phyloP scores from a whole-genome alignment of 1,139 yeast genomes.

The Blastobotrys elegans region DNA sequence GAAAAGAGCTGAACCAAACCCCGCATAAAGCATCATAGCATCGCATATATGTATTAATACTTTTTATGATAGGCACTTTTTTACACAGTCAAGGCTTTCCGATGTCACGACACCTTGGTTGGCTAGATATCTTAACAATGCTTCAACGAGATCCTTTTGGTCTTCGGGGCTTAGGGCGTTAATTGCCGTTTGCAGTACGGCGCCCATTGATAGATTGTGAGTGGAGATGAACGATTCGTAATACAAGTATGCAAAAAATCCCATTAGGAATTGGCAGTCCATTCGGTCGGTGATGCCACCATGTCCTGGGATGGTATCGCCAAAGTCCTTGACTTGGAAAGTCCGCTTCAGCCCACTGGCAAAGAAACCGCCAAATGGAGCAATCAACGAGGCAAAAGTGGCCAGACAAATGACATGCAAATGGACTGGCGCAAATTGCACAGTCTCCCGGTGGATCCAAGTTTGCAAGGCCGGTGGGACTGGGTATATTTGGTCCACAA shows the following conservation, averaged over 20 bases:
- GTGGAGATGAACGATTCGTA: constrained; percentile 82
- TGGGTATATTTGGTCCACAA: constrained; percentile 70
- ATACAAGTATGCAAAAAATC: constrained; percentile 86
- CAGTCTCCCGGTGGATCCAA: constrained; percentile 42
- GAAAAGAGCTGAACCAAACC: not conserved
- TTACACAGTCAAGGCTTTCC: constrained; percentile 2
- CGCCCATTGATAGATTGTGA: constrained; percentile 62
- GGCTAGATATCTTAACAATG: constrained; percentile 58
- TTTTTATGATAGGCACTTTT: not conserved
- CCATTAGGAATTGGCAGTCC: constrained; percentile 98
- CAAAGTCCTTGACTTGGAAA: constrained; percentile 91
- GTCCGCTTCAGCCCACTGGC: constrained; percentile 97
- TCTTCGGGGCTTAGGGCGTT: constrained; percentile 65
- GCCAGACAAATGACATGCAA: constrained; percentile 83
- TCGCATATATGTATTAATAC: not conserved
- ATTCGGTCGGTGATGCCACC: constrained; percentile 98
- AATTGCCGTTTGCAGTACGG: constrained; percentile 69
- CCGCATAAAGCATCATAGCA: too few relatives aligned
- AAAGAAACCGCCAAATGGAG: constrained; percentile 98
- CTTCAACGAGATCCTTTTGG: constrained; percentile 55
- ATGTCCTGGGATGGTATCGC: constrained; percentile 93
- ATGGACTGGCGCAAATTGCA: constrained; percentile 78
- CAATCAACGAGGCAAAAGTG: constrained; percentile 92
- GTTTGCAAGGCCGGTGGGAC: constrained; percentile 63
- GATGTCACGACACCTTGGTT: constrained; percentile 34